Conservation (phyloP, 768 basidiomycete genomes). For the Russula olivacea region DNA sequence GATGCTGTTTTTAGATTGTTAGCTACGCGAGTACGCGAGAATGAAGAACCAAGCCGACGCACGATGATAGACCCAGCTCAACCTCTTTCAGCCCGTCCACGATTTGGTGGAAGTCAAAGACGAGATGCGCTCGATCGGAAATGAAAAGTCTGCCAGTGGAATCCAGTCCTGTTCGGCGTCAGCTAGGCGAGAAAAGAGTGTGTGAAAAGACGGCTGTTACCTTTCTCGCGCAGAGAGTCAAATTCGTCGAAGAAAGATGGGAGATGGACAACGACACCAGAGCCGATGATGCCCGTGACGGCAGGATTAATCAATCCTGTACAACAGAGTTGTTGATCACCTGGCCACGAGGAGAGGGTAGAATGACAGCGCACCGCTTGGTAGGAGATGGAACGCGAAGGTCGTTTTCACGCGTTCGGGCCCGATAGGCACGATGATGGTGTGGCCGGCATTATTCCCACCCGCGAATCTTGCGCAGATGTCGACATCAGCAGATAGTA, state of each 20-base stretch:
- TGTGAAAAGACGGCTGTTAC: constrained; percentile 37
- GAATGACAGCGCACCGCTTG: constrained; percentile 61
- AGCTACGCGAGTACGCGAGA: neutral
- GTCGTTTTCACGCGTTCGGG: constrained; percentile 69
- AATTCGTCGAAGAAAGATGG: constrained; percentile 94
- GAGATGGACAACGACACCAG: constrained; percentile 93
- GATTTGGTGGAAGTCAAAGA: constrained; percentile 99
- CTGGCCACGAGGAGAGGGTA: neutral
- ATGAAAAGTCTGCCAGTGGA: constrained; percentile 82
- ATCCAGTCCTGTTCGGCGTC: constrained; percentile 56
- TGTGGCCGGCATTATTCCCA: constrained; percentile 98
- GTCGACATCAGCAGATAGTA: constrained; percentile 84
- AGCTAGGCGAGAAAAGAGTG: neutral
- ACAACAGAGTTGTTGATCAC: neutral
- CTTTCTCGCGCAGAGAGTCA: constrained; percentile 78
- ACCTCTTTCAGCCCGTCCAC: constrained; percentile 98
- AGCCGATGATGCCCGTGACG: constrained; percentile 84
- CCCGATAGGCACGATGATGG: constrained; percentile 78
- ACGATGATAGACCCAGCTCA: constrained; percentile 88
- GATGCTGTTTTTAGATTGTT: constrained; percentile 48
- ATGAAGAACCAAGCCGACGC: neutral
- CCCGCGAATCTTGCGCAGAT: constrained; percentile 95
- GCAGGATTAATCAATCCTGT: constrained; percentile 78
- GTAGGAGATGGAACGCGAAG: constrained; percentile 93
- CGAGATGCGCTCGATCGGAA: constrained; percentile 94